Percentiles rank a stretch among this genome's conserved stretches.
Evolutionary conservation across 495 filamentous ascomycete genomes (phyloP).

Genomic region (Astrothelium subdiscretum): DNA sequence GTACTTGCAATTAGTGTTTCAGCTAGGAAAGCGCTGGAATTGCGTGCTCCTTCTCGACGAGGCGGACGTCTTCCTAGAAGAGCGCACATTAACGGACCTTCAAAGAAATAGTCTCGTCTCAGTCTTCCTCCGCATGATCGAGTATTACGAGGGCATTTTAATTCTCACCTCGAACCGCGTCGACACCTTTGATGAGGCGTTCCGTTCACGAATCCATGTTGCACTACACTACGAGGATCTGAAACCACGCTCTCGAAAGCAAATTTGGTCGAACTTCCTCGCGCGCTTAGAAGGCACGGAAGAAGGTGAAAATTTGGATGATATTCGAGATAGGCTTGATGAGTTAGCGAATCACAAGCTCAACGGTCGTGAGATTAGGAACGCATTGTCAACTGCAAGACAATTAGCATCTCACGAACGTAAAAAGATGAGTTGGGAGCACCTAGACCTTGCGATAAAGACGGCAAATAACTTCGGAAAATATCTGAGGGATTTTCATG

Average conservation of each 20-base stretch:
- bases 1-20: slow-evolving; percentile 39
- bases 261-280: slow-evolving; percentile 1
- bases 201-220: slow-evolving; percentile 35
- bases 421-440: neutral
- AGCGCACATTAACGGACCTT: neutral
- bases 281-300: neutral
- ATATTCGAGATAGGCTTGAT: neutral
- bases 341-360: neutral
- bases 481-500: neutral
- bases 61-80: slow-evolving; percentile 9
- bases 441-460: neutral
- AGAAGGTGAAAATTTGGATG: neutral
- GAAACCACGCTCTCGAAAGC: neutral
- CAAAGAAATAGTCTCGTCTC: neutral
- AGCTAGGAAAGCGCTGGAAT: slow-evolving; percentile 1
- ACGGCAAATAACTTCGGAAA: neutral
- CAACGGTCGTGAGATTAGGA: slow-evolving; percentile 1
- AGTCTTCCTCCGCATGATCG: slow-evolving; percentile 35
- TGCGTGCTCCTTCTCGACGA: slow-evolving; percentile 10
- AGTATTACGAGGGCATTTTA: slow-evolving; percentile 36
- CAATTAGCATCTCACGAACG: neutral
- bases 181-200: slow-evolving; percentile 35
- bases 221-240: slow-evolving; percentile 35
- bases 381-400: neutral
- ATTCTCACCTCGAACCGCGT: slow-evolving; percentile 4